phyloP scores from a whole-genome alignment of 495 filamentous ascomycete species.

The Symbiotaphrina buchneri region DNA sequence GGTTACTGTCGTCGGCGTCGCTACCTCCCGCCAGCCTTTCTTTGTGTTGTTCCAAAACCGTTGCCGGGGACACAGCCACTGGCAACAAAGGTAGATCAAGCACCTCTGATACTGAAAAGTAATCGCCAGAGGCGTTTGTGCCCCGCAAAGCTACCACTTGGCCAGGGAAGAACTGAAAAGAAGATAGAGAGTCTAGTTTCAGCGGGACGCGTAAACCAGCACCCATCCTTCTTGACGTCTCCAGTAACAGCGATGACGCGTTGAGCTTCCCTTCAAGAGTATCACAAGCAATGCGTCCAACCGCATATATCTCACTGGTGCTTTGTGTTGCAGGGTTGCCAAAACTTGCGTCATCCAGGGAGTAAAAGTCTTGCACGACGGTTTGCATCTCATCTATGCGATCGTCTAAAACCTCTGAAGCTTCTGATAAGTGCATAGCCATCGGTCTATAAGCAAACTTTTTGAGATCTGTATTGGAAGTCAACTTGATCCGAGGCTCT shows the following conservation, averaged over 20 bases:
- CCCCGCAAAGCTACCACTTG: constrained; percentile 78
- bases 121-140: constrained; percentile 66
- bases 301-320: constrained; percentile 68
- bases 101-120: constrained; percentile 61
- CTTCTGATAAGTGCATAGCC: constrained; percentile 80
- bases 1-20: constrained; percentile 13
- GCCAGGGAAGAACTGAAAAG: constrained; percentile 79
- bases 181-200: constrained; percentile 40
- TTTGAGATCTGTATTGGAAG: constrained; percentile 61
- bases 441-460: constrained; percentile 83
- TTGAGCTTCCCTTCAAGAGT: constrained; percentile 66
- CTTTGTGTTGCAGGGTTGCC: constrained; percentile 69
- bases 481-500: constrained; percentile 61
- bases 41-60: constrained; percentile 36
- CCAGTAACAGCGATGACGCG: constrained; percentile 58
- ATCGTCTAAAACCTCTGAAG: constrained; percentile 82
- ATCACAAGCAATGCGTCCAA: constrained; percentile 81
- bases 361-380: constrained; percentile 48
- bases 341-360: constrained; percentile 60
- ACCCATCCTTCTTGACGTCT: constrained; percentile 69
- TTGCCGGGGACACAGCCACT: constrained; percentile 36
- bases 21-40: constrained; percentile 33
- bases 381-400: constrained; percentile 72
- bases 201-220: constrained; percentile 62
- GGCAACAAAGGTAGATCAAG: constrained; percentile 51